Base-by-base conservation (phyloP, 768 basidiomycete species). In the Termitomyces sp. region DNA sequence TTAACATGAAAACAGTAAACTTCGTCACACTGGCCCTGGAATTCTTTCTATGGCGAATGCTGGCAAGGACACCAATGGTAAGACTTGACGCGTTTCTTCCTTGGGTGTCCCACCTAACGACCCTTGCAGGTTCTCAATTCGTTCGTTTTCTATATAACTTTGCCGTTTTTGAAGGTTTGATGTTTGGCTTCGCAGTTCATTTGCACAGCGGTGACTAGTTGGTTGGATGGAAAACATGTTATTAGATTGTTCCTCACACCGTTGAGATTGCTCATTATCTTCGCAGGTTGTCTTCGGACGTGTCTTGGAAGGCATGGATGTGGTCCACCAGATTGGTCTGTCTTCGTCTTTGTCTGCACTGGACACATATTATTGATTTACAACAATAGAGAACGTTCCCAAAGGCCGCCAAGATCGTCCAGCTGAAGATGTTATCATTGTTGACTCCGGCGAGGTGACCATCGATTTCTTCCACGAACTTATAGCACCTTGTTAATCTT, bases 11-110 rank as follows among this genome's bases (percentile, higher is more conserved):
- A 29, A 46, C 64, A 97, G 95, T 82, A 97, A 98, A 82, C 90
- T 98, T 72, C 87, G 85, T 71, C 96, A 99, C 80, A 90, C 90
- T 65, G 86, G 84, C 37, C 84, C 91, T 49, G 95, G 95, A 60
- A 79, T 82, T 56, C 82, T 96, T 57, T 95, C 93, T 2, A 97
- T 98, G 95, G 95, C 95, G 48, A 98, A 97, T 66, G 85, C 93
- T 54, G 88, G 87, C 68, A 88, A 86, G 71, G 90, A 95, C 70
- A 97, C 95, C 34, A 98, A 98, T 66, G 95, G 91, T 90, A 68
- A 57, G 75, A 5, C 7, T 42, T 23, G 23, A 27, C 38, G n/a
- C 23, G 7, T 47, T 14, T 25, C 5, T 32, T 12, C 11, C 29
- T 41, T 38, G 41, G 35, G 19, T 66, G 43, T 64, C 56, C 11